Conservation (phyloP, 495 filamentous ascomycete genomes). For the Ascodesmis nigricans region DNA sequence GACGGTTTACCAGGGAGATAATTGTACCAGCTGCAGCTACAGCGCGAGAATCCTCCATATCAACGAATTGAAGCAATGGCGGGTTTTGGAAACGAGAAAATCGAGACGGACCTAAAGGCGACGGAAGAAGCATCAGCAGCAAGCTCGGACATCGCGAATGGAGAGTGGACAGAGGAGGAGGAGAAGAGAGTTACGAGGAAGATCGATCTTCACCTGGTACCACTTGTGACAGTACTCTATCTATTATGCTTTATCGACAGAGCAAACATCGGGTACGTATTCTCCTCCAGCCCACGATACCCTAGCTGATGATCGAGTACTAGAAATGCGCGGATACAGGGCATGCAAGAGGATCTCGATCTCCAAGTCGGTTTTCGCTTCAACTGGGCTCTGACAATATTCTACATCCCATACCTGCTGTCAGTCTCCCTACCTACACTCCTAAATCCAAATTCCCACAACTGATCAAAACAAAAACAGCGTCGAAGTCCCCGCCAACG, state of each 20-base stretch:
- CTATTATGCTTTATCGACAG: constrained; percentile 39
- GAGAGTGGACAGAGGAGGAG: constrained; percentile 30
- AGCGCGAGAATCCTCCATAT: no score
- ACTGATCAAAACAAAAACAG: no score
- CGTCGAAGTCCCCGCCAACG: constrained; percentile 42
- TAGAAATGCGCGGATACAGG: constrained; percentile 34
- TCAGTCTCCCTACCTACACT: neutral
- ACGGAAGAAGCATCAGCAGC: no score
- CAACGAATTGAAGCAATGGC: no score
- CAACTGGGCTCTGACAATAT: constrained; percentile 36
- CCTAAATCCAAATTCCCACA: no score
- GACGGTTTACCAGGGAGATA: no score
- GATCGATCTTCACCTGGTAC: constrained; percentile 31
- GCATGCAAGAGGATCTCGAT: constrained; percentile 28
- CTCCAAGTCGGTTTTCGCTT: constrained; percentile 30
- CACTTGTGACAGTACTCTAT: constrained; percentile 32
- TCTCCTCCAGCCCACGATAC: neutral
- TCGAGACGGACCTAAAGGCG: no score
- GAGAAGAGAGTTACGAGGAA: constrained; percentile 30
- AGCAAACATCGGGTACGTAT: constrained; percentile 14
- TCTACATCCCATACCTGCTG: constrained; percentile 46
- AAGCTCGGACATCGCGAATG: no score
- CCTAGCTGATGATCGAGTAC: constrained; percentile 10
- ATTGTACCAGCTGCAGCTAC: no score
- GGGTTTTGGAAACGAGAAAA: no score